phyloP scores from a whole-genome alignment of 176 grass and related monocot genomes.

The Pharus latifolius region DNA sequence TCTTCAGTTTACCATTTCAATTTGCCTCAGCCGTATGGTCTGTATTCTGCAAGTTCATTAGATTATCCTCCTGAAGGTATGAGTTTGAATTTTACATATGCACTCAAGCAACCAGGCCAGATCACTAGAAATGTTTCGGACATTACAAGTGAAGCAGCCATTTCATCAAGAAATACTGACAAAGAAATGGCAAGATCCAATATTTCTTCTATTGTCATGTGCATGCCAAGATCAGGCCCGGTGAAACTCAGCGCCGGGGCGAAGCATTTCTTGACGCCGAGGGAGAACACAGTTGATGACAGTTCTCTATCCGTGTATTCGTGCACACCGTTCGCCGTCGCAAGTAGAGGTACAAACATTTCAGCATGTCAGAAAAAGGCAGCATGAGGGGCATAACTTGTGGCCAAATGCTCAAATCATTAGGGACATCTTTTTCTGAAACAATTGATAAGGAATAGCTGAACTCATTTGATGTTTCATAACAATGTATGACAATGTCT shows the following conservation, averaged over 20 bases:
- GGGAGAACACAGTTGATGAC: not conserved
- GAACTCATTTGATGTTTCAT: not conserved
- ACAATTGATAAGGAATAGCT: not conserved
- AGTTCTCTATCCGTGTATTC: not conserved
- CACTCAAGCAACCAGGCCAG: not conserved
- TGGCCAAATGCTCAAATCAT: not conserved
- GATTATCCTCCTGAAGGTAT: not conserved
- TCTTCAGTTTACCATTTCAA: constrained; percentile 22
- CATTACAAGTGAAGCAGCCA: not conserved
- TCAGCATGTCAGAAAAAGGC: not conserved
- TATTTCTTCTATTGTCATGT: not conserved
- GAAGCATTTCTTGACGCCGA: not conserved
- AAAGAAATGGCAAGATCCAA: not conserved
- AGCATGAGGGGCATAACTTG: not conserved
- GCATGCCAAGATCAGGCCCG: not conserved
- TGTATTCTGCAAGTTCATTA: constrained; percentile 18
- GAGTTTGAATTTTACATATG: not conserved
- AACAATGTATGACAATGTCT: not conserved
- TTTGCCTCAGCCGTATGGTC: constrained; percentile 22
- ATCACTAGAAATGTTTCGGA: not conserved
- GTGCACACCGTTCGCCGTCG: not conserved
- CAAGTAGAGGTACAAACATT: not conserved
- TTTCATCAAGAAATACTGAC: not conserved
- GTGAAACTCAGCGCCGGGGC: not conserved
- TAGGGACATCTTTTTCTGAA: not conserved